These are phyloP conservation scores for Wickerhamomyces ciferrii DNA, from an alignment of 805 yeast genomes.

Conservation along the genomic window DNA sequence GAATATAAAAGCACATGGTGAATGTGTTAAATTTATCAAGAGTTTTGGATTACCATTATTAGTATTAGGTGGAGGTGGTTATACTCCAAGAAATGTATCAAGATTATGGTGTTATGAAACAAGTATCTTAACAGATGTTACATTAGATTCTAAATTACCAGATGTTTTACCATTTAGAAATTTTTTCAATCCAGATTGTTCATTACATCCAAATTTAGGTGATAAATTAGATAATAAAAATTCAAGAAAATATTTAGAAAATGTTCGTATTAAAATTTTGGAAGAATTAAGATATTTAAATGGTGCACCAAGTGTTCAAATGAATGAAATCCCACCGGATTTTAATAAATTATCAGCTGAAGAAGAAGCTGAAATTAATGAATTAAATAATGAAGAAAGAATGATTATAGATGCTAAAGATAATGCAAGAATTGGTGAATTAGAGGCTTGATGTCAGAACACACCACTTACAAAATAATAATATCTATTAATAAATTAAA, in stretches of 20 bases:
- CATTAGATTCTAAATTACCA: slow-evolving; percentile 58
- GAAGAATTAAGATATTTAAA: slow-evolving; percentile 79
- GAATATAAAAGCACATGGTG: slow-evolving; percentile 92
- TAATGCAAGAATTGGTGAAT: slow-evolving; percentile 30
- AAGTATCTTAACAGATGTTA: slow-evolving; percentile 76
- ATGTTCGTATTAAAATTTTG: slow-evolving; percentile 65
- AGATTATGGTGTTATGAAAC: slow-evolving; percentile 94
- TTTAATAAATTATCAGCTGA: slow-evolving; percentile 21
- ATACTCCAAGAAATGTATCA: slow-evolving; percentile 95
- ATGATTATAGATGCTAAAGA: slow-evolving; percentile 31
- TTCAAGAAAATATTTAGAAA: slow-evolving; percentile 75
- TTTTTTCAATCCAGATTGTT: slow-evolving; percentile 76
- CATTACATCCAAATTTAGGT: slow-evolving; percentile 79
- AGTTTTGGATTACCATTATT: slow-evolving; percentile 83
- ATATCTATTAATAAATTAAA: too few relatives aligned
- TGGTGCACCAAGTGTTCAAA: slow-evolving; percentile 92
- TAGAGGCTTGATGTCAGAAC: slow-evolving; percentile 15
- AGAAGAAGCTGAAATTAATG: slow-evolving; percentile 36
- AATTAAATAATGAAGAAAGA: slow-evolving; percentile 28
- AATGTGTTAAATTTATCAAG: slow-evolving; percentile 85
- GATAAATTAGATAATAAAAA: slow-evolving; percentile 84
- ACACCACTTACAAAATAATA: too few relatives aligned
- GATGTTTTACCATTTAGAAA: slow-evolving; percentile 59
- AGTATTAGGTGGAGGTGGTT: slow-evolving; percentile 98
- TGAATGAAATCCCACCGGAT: slow-evolving; percentile 84